These are phyloP conservation scores for Fusarium sp. DNA, from an alignment of 2,329 filamentous ascomycete species.

Conservation along the genomic window DNA sequence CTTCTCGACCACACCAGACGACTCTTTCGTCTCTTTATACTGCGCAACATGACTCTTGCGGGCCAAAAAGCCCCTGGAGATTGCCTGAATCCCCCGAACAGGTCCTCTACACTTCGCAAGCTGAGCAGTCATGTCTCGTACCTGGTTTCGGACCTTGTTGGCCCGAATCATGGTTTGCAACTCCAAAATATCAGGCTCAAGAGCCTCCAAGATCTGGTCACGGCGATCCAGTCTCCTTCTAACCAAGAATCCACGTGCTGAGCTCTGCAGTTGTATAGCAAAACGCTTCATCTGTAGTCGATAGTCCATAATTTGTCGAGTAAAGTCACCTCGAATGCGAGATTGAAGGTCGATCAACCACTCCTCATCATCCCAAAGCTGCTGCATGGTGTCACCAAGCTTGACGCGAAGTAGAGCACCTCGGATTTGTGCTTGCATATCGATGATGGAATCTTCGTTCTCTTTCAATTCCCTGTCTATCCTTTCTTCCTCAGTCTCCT, in stretches of 20 bases:
- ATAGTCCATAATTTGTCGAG: constrained; percentile 84
- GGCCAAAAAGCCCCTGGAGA: constrained; percentile 73
- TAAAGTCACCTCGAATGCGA: constrained; percentile 86
- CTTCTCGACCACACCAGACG: constrained; percentile 63
- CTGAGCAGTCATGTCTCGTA: constrained; percentile 66
- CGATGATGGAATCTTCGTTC: constrained; percentile 75
- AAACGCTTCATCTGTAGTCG: constrained; percentile 85
- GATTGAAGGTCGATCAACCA: constrained; percentile 85
- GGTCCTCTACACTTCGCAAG: constrained; percentile 72
- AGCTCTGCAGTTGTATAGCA: constrained; percentile 82
- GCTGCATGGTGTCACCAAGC: constrained; percentile 85
- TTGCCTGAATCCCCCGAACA: constrained; percentile 72
- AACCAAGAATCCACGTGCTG: constrained; percentile 78
- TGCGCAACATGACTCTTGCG: constrained; percentile 68
- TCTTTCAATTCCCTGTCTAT: constrained; percentile 84
- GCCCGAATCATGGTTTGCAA: constrained; percentile 86
- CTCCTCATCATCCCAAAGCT: constrained; percentile 87
- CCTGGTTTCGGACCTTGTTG: constrained; percentile 69
- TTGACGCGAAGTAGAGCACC: constrained; percentile 82
- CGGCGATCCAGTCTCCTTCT: constrained; percentile 71
- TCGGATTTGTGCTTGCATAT: constrained; percentile 87
- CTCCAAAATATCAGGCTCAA: constrained; percentile 77
- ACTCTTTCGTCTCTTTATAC: constrained; percentile 64
- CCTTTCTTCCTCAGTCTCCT: constrained; percentile 91
- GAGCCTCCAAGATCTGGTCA: constrained; percentile 74